A percentile compares a stretch with the other conserved stretches of the same genome.
These are phyloP conservation scores for Fusarium chlamydosporum DNA, from an alignment of 2,329 filamentous ascomycete species.

Conservation along the genomic window DNA sequence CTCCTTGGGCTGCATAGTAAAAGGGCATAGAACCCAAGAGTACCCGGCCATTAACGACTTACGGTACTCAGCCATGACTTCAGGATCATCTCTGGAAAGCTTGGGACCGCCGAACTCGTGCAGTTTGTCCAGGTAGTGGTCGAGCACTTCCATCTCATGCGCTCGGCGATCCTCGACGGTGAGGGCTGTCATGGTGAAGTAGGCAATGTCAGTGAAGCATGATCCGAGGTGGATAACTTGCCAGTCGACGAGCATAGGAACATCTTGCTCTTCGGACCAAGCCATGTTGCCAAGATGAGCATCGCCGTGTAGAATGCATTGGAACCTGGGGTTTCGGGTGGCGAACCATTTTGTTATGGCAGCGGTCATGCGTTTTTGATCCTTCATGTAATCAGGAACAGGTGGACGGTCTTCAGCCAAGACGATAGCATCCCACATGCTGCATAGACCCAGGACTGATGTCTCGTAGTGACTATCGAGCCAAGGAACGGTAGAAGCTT, in stretches of 20 bases:
- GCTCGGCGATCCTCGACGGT: conserved; percentile 9
- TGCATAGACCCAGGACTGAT: conserved; percentile 16
- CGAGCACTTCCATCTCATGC: conserved; percentile 22
- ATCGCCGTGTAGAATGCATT: conserved; percentile 10
- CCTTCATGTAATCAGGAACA: conserved; percentile 8
- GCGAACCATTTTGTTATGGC: conserved; percentile 16
- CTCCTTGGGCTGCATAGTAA: conserved; percentile 23
- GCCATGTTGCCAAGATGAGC: conserved; percentile 14
- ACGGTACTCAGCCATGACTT: conserved; percentile 13
- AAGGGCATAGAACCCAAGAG: conserved; percentile 10
- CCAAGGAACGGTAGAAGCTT: conserved; percentile 18
- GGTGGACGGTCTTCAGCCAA: conserved; percentile 7
- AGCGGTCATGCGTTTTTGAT: conserved; percentile 5
- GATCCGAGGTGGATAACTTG: conserved; percentile 7
- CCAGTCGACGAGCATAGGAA: conserved; percentile 12
- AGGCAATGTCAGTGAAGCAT: conserved; percentile 12
- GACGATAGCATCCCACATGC: conserved; percentile 14
- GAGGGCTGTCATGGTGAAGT: conserved; percentile 12
- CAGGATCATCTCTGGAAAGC: conserved; percentile 3
- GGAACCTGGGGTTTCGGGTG: conserved; percentile 8
- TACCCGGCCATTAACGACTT: conserved; percentile 11
- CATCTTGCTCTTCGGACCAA: conserved; percentile 8
- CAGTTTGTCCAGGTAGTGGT: conserved; percentile 21
- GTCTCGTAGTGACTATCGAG: conserved; percentile 21
- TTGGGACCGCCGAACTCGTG: conserved; percentile 10